Conservation (phyloP, 2,329 filamentous ascomycete species). For the Curvularia verruculosa region DNA sequence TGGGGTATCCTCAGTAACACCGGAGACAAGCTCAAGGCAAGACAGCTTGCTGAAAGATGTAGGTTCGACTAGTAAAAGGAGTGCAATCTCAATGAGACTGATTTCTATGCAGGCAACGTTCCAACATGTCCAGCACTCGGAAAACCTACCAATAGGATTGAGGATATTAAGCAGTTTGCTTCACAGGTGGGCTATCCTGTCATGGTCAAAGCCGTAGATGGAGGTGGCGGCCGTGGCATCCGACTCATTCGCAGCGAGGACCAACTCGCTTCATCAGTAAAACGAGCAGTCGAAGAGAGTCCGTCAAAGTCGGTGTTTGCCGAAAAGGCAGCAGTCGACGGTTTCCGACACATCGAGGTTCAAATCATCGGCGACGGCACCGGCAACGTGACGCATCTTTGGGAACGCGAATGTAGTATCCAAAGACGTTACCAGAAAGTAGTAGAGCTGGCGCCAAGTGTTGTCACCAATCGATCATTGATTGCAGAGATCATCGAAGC, state of each 20-base stretch:
- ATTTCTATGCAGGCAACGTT: constrained; percentile 47
- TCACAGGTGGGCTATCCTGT: constrained; percentile 59
- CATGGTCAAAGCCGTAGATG: constrained; percentile 70
- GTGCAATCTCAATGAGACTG: background rate
- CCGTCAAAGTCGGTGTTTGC: constrained; percentile 64
- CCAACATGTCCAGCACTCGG: constrained; percentile 59
- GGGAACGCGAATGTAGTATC: constrained; percentile 67
- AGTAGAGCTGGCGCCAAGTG: constrained; percentile 64
- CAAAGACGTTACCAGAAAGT: constrained; percentile 67
- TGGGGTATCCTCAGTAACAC: constrained; percentile 63
- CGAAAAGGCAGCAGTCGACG: constrained; percentile 67
- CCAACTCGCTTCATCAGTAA: constrained; percentile 55
- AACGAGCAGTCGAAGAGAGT: constrained; percentile 63
- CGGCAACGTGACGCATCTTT: constrained; percentile 61
- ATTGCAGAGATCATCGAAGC: constrained; percentile 60
- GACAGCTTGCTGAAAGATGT: constrained; percentile 58
- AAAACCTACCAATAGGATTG: constrained; percentile 51
- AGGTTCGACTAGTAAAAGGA: constrained; percentile 3
- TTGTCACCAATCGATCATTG: constrained; percentile 54
- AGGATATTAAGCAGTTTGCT: constrained; percentile 64
- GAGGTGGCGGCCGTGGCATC: constrained; percentile 67
- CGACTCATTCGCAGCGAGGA: constrained; percentile 56
- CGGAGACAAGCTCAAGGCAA: constrained; percentile 63
- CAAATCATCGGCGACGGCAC: constrained; percentile 65
- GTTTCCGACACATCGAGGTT: constrained; percentile 66